Evolutionary conservation across 345 rosid species (phyloP).

Genomic region (Viola odorata): DNA sequence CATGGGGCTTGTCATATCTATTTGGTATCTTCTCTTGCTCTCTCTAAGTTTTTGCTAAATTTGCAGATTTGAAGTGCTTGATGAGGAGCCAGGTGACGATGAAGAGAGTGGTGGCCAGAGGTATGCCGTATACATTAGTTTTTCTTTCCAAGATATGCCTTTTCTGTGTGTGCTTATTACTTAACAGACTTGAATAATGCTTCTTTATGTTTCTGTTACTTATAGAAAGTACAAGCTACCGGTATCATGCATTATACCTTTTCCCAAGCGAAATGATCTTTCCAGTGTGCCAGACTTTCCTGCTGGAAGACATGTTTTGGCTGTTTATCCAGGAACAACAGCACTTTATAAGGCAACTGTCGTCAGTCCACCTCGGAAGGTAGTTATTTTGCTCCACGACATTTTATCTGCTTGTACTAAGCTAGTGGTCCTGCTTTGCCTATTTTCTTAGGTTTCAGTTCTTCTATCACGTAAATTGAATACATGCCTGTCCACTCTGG

Average conservation of each 20-base stretch:
- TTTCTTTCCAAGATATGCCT: background rate
- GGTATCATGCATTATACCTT: slow-evolving; percentile 67
- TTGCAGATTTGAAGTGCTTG: slow-evolving; percentile 81
- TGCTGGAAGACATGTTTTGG: slow-evolving; percentile 74
- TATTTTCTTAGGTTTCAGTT: background rate
- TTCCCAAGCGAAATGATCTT: slow-evolving; percentile 72
- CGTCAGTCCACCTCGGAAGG: slow-evolving; percentile 68
- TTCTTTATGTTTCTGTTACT: slow-evolving; percentile 15
- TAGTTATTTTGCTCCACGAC: slow-evolving; percentile 14
- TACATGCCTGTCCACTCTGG: background rate
- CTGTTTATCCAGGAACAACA: slow-evolving; percentile 99
- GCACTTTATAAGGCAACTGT: slow-evolving; percentile 96
- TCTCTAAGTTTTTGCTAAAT: slow-evolving; percentile 6
- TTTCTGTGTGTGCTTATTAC: background rate
- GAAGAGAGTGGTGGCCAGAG: slow-evolving; percentile 78
- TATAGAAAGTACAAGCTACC: slow-evolving; percentile 83
- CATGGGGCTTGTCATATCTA: background rate
- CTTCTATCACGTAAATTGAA: background rate
- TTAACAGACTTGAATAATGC: background rate
- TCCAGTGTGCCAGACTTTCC: slow-evolving; percentile 54
- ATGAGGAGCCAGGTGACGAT: slow-evolving; percentile 97
- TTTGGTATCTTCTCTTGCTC: background rate
- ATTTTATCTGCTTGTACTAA: background rate
- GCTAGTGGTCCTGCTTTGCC: background rate
- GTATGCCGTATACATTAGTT: slow-evolving; percentile 17